These are phyloP conservation scores for Picea abies DNA, from an alignment of 83 land plant genomes.

Conservation along the genomic window DNA sequence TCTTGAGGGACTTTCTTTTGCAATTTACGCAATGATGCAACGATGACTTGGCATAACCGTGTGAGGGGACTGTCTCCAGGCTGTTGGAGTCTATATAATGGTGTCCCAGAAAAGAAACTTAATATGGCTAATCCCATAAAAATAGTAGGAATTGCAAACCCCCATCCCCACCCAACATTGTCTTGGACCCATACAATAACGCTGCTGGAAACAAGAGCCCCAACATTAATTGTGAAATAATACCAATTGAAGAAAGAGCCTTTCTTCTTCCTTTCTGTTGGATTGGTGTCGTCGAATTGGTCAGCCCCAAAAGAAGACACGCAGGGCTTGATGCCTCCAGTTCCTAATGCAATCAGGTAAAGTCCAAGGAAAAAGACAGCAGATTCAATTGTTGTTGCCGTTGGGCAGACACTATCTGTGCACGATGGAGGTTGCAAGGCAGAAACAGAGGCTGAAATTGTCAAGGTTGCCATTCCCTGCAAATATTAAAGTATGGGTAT, in stretches of 20 bases:
- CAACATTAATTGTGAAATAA: too few relatives aligned
- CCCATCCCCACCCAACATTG: background rate
- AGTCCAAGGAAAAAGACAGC: conserved; percentile 50
- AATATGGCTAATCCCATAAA: conserved; percentile 9
- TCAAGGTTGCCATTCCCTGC: too few relatives aligned
- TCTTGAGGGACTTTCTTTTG: background rate
- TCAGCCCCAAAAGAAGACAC: too few relatives aligned
- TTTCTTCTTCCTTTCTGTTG: conserved; percentile 44
- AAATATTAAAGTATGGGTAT: too few relatives aligned
- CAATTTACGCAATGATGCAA: background rate
- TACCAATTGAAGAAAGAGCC: conserved; percentile 81
- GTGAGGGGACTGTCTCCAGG: too few relatives aligned
- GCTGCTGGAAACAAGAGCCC: background rate
- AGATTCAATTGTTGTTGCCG: conserved; percentile 29
- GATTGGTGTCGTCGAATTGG: conserved; percentile 26
- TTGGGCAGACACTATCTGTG: conserved; percentile 20
- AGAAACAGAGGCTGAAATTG: too few relatives aligned
- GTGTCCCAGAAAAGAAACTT: conserved; percentile 23
- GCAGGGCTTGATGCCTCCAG: too few relatives aligned
- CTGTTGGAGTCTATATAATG: background rate
- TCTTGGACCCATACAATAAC: background rate
- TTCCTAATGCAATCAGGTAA: conserved; percentile 44
- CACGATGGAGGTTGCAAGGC: conserved; percentile 39
- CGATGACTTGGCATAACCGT: too few relatives aligned
- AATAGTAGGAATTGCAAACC: background rate